Evolutionary conservation across 1,139 yeast species (phyloP).

Genomic region (Scheffersomyces segobiensis): DNA sequence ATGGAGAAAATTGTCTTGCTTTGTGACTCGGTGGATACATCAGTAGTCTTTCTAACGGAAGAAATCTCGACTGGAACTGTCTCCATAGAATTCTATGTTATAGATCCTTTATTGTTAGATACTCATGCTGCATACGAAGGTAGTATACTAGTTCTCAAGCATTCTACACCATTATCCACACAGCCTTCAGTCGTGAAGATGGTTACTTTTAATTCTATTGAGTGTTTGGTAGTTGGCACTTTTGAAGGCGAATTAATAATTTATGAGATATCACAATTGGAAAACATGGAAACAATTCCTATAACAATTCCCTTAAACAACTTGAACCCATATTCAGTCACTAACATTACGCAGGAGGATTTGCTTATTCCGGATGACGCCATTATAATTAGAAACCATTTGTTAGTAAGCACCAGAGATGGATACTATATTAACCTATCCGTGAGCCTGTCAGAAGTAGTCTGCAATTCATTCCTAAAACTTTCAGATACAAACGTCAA

Average conservation of each 20-base stretch:
- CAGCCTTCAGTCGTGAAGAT: conserved; percentile 9
- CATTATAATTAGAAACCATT: background rate
- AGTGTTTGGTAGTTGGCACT: conserved; percentile 9
- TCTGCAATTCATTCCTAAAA: conserved; percentile 14
- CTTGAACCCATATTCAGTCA: conserved; percentile 6
- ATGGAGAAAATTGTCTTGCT: conserved; percentile 2
- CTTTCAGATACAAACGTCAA: conserved; percentile 28
- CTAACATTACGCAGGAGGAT: conserved; percentile 1
- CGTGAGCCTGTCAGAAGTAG: background rate
- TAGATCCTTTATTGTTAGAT: background rate
- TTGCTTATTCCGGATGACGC: conserved; percentile 11
- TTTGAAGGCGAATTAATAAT: conserved; percentile 8
- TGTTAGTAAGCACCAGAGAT: conserved; percentile 19
- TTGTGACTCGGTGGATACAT: conserved; percentile 4
- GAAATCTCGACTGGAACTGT: background rate
- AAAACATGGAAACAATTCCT: background rate
- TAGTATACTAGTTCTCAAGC: background rate
- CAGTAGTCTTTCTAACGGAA: conserved; percentile 10
- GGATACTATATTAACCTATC: conserved; percentile 15
- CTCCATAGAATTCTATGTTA: background rate
- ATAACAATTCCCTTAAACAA: conserved; percentile 3
- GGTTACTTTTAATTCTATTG: background rate
- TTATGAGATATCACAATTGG: background rate
- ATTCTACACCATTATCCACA: background rate
- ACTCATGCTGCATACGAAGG: background rate